phyloP scores from a whole-genome alignment of 352 stramenopile species.

The Pythium aquatile region DNA sequence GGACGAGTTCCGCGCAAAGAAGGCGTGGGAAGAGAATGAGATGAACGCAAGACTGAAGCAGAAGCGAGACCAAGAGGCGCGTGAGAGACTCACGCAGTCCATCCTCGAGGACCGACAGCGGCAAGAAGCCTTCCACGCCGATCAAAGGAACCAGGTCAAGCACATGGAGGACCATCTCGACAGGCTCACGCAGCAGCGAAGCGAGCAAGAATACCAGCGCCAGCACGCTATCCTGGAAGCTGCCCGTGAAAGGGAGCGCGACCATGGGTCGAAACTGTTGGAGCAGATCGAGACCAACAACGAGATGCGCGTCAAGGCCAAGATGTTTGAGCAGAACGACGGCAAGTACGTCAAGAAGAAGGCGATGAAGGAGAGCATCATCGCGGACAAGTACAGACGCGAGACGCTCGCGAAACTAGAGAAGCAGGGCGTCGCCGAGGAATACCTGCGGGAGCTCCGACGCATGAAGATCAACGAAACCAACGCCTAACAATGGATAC shows the following conservation, averaged over 20 bases:
- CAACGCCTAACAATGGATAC: constrained; percentile 37
- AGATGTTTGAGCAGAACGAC: constrained; percentile 68
- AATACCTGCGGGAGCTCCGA: constrained; percentile 67
- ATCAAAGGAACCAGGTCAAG: constrained; percentile 41
- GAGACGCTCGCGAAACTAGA: constrained; percentile 60
- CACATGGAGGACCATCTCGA: constrained; percentile 46
- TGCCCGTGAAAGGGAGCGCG: constrained; percentile 31
- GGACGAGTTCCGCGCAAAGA: constrained; percentile 74
- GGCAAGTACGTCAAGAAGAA: constrained; percentile 75
- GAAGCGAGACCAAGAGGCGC: constrained; percentile 44
- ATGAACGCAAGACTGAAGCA: constrained; percentile 54
- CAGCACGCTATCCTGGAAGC: constrained; percentile 35
- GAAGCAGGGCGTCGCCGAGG: constrained; percentile 62
- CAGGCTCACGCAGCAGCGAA: constrained; percentile 36
- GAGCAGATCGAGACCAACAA: constrained; percentile 67
- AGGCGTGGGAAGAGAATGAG: constrained; percentile 65
- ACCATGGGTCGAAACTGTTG: constrained; percentile 36
- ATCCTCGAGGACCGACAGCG: constrained; percentile 56
- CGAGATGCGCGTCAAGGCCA: constrained; percentile 49
- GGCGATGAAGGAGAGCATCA: constrained; percentile 62
- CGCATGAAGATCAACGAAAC: constrained; percentile 63
- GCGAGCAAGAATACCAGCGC: constrained; percentile 44
- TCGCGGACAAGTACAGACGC: constrained; percentile 71
- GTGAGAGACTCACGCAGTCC: constrained; percentile 40
- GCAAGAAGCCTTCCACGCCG: constrained; percentile 48